Conservation (phyloP, 2,329 filamentous ascomycete species). For the Clathrospora elynae region DNA sequence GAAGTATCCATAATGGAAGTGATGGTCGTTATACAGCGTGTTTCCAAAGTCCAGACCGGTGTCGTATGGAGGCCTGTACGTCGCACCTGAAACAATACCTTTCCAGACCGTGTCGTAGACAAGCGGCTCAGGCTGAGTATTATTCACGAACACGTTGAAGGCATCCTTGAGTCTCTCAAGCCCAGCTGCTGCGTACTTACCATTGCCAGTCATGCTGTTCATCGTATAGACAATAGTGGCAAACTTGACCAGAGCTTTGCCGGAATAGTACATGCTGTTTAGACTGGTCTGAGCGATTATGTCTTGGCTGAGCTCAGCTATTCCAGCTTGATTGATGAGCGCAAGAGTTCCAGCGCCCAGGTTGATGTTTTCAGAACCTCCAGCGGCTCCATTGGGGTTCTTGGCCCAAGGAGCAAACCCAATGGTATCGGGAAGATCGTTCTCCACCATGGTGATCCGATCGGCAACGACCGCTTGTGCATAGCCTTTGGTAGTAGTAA, state of each 20-base stretch:
- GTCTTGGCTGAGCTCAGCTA: constrained; percentile 75
- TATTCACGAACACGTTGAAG: constrained; percentile 57
- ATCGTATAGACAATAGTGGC: constrained; percentile 53
- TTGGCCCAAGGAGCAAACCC: constrained; percentile 81
- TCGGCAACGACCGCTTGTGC: constrained; percentile 66
- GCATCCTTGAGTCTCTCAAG: constrained; percentile 57
- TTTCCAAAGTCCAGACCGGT: constrained; percentile 86
- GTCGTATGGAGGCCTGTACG: constrained; percentile 53
- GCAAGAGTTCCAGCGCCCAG: constrained; percentile 59
- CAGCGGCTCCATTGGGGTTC: constrained; percentile 41
- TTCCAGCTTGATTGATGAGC: constrained; percentile 65
- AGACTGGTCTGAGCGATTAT: constrained; percentile 74
- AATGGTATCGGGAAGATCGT: constrained; percentile 70
- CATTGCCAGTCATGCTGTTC: constrained; percentile 65
- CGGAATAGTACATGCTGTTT: constrained; percentile 94
- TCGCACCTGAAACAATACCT: constrained; percentile 78
- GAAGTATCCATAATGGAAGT: constrained; percentile 81
- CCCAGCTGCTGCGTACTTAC: constrained; percentile 58
- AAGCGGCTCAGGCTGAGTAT: constrained; percentile 57
- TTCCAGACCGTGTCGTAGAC: constrained; percentile 71
- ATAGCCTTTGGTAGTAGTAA: constrained; percentile 86
- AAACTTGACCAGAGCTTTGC: constrained; percentile 57
- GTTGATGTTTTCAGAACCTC: constrained; percentile 38
- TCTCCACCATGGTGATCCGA: constrained; percentile 72
- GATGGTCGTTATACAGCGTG: constrained; percentile 75